Evolutionary conservation across 2,329 filamentous ascomycete species (phyloP).

Genomic region (Curvularia verruculosa): DNA sequence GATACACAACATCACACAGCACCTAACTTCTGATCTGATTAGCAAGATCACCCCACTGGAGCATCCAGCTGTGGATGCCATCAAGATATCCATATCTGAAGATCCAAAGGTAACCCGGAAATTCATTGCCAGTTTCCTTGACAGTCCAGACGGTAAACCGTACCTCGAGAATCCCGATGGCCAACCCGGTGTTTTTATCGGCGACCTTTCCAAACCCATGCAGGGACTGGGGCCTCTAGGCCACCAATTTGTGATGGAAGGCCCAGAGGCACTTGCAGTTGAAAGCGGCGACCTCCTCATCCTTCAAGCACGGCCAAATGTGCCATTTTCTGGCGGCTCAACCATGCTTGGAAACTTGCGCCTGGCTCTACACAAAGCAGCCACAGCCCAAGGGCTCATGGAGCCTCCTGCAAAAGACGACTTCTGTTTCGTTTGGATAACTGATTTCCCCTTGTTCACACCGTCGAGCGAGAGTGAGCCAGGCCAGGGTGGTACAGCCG

Average conservation of each 20-base stretch:
- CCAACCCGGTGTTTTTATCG: constrained; percentile 79
- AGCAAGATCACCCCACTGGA: constrained; percentile 74
- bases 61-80: constrained; percentile 74
- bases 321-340: constrained; percentile 72
- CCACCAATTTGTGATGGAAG: constrained; percentile 68
- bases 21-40: constrained; percentile 68
- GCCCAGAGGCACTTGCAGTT: constrained; percentile 60
- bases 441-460: constrained; percentile 91
- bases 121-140: constrained; percentile 74
- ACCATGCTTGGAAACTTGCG: constrained; percentile 75
- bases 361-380: constrained; percentile 69
- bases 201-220: constrained; percentile 74
- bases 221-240: constrained; percentile 79
- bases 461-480: constrained; percentile 68
- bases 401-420: constrained; percentile 53
- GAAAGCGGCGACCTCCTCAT: constrained; percentile 77
- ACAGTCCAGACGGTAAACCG: constrained; percentile 62
- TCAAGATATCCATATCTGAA: constrained; percentile 67
- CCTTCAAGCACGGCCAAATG: constrained; percentile 75
- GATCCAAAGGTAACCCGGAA: constrained; percentile 61
- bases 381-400: constrained; percentile 68
- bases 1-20: constrained; percentile 69
- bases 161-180: constrained; percentile 74
- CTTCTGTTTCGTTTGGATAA: constrained; percentile 83
- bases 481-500: constrained; percentile 80